phyloP scores from a whole-genome alignment of 1,284 basidiomycete genomes.

The Polyporus tsugae region DNA sequence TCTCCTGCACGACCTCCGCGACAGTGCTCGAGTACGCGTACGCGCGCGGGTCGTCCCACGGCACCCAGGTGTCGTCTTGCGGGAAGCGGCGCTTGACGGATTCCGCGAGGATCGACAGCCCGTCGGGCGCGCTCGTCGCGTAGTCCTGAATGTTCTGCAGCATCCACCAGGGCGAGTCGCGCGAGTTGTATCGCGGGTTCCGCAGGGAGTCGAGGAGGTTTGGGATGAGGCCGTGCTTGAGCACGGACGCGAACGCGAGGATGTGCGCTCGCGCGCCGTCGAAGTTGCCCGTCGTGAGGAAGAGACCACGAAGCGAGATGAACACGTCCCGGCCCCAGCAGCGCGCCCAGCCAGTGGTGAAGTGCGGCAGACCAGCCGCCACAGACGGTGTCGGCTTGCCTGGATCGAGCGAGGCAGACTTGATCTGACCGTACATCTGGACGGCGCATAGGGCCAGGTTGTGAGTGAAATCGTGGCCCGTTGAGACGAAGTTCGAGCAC shows the following conservation, averaged over 20 bases:
- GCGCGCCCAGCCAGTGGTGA: constrained; percentile 89
- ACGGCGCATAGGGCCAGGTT: constrained; percentile 86
- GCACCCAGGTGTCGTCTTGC: constrained; percentile 91
- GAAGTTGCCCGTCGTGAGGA: constrained; percentile 92
- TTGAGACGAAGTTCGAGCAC: constrained; percentile 84
- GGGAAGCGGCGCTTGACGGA: constrained; percentile 92
- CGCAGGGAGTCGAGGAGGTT: constrained; percentile 91
- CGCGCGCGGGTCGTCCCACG: constrained; percentile 89
- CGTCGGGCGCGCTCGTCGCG: constrained; percentile 84
- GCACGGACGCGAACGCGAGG: constrained; percentile 85
- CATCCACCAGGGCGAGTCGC: constrained; percentile 98
- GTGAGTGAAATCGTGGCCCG: constrained; percentile 90
- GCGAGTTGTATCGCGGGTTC: constrained; percentile 90
- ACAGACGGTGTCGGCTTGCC: constrained; percentile 77
- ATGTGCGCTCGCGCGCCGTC: constrained; percentile 88
- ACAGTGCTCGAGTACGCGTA: constrained; percentile 85
- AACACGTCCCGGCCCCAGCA: constrained; percentile 98
- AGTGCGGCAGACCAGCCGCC: constrained; percentile 95
- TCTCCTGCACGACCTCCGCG: constrained; percentile 95
- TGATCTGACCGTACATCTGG: constrained; percentile 92
- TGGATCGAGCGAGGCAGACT: constrained; percentile 87
- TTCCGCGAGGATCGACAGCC: constrained; percentile 83
- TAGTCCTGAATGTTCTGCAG: constrained; percentile 98
- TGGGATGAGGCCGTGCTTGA: constrained; percentile 92
- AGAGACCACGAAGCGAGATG: constrained; percentile 91